These are phyloP conservation scores for Vigna trinervia DNA, from an alignment of 306 rosid genomes.

Conservation along the genomic window DNA sequence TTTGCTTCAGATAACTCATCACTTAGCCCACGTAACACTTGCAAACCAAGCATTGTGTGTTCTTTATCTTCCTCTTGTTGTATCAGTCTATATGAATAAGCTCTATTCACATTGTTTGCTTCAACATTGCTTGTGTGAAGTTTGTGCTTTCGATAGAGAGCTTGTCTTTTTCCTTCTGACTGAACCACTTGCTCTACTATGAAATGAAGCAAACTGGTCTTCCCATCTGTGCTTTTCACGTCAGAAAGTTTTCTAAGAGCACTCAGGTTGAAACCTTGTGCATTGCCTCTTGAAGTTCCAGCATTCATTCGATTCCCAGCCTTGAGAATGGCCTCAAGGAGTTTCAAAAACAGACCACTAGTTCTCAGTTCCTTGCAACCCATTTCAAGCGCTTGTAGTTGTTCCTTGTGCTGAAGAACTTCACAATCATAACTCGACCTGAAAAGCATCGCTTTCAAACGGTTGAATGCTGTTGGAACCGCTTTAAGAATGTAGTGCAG, in stretches of 20 bases:
- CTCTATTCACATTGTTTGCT: conserved; percentile 32
- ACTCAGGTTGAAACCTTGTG: conserved; percentile 78
- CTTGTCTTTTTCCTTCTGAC: conserved; percentile 66
- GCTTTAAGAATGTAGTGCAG: conserved; percentile 69
- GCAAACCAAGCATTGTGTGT: conserved; percentile 53
- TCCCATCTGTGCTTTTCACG: conserved; percentile 79
- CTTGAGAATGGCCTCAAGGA: conserved; percentile 88
- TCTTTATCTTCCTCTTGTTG: conserved; percentile 57
- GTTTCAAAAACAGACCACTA: conserved; percentile 68
- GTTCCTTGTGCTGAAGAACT: conserved; percentile 63
- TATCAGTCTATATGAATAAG: not conserved
- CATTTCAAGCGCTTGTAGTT: conserved; percentile 62
- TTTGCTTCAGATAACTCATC: conserved; percentile 67
- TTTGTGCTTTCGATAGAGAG: conserved; percentile 44
- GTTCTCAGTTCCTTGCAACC: conserved; percentile 75
- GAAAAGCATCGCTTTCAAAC: conserved; percentile 79
- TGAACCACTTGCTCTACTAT: conserved; percentile 81
- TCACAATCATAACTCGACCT: conserved; percentile 65
- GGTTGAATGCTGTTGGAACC: conserved; percentile 73
- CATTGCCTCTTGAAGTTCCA: conserved; percentile 86
- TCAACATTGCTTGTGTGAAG: conserved; percentile 19
- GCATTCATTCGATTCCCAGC: conserved; percentile 90
- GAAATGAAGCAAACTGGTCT: conserved; percentile 76
- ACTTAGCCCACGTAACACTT: conserved; percentile 55
- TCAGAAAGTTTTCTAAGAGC: conserved; percentile 77